Percentiles rank a stretch among this genome's conserved stretches.
Evolutionary conservation across 2,329 filamentous ascomycete genomes (phyloP).

Genomic region (Chaetomium sp.): DNA sequence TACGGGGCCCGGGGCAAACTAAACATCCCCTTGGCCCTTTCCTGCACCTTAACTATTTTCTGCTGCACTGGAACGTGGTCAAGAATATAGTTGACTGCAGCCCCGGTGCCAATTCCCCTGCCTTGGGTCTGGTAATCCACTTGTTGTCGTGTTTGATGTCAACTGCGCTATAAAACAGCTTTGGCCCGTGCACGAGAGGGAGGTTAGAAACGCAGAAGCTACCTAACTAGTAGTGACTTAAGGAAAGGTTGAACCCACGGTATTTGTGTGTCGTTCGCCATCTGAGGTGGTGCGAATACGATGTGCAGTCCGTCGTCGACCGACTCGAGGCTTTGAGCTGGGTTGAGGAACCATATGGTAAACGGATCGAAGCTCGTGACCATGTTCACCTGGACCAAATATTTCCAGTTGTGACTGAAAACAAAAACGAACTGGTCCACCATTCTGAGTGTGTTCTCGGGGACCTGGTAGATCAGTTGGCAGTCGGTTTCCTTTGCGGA

Average conservation of each 20-base stretch:
- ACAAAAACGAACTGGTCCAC: neutral
- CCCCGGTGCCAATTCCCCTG: neutral
- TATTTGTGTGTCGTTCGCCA: neutral
- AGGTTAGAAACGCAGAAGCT: neutral
- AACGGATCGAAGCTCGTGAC: neutral
- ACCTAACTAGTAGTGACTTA: too few relatives aligned
- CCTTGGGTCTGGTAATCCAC: neutral
- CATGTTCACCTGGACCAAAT: neutral
- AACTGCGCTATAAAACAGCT: neutral
- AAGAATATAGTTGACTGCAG: neutral
- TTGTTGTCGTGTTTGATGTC: neutral
- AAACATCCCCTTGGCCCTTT: too few relatives aligned
- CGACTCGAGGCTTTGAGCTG: neutral
- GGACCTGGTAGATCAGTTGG: neutral
- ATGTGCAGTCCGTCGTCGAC: neutral
- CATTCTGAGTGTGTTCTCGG: neutral
- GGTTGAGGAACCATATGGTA: neutral
- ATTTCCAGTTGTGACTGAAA: neutral
- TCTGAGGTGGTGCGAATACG: neutral
- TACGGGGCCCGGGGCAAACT: too few relatives aligned
- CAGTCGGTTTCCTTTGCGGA: neutral
- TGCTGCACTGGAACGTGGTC: neutral
- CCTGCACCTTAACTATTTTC: fast-evolving
- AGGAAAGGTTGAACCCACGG: too few relatives aligned
- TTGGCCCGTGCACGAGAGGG: neutral